phyloP scores from a whole-genome alignment of 345 rosid species.

The Linum lewisii region DNA sequence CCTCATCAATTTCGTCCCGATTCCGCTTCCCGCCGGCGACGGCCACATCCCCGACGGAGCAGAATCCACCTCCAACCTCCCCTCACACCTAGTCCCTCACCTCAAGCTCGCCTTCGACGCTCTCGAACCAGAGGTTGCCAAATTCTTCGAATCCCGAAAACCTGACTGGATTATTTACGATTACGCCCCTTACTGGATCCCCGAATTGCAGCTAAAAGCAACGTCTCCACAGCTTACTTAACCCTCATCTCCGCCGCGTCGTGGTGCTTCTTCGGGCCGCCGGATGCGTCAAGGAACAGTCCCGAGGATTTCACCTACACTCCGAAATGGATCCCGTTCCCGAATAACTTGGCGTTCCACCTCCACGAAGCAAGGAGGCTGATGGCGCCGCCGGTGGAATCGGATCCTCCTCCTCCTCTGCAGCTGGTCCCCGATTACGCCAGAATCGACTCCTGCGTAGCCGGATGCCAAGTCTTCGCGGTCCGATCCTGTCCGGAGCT shows the following conservation, averaged over 20 bases:
- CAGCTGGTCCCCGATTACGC: not conserved
- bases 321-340: constrained; percentile 22
- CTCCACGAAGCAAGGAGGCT: constrained; percentile 9
- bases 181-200: constrained; percentile 2
- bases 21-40: not conserved
- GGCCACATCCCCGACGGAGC: not conserved
- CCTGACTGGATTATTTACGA: constrained; percentile 1
- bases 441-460: not conserved
- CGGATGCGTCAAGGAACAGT: not conserved
- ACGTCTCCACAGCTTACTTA: not conserved
- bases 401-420: not conserved
- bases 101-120: constrained; percentile 1
- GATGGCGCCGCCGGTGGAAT: not conserved
- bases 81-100: not conserved
- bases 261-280: not conserved
- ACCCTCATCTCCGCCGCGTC: not conserved
- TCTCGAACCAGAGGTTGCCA: not conserved
- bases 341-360: constrained; percentile 11
- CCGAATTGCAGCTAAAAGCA: not conserved
- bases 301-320: constrained; percentile 12
- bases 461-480: constrained; percentile 16
- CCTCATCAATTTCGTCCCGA: not conserved
- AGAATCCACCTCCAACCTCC: not conserved
- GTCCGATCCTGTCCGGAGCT: constrained; percentile 15
- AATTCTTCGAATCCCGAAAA: not conserved